Conservation (phyloP, 208 protist genomes). For the Lotmaria passim region DNA sequence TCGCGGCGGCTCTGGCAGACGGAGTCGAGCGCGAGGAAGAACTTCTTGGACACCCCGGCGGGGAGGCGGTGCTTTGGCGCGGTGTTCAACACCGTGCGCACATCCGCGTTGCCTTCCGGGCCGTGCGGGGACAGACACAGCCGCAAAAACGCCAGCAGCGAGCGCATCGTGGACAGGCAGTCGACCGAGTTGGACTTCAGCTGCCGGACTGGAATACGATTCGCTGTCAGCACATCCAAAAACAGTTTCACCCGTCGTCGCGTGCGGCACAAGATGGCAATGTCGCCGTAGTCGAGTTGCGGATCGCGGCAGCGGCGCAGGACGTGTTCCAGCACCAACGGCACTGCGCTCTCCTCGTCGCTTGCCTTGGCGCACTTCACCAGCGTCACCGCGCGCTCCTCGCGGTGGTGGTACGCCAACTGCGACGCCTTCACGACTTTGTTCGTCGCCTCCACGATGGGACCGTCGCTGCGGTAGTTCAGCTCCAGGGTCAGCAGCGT, state of each 20-base stretch:
- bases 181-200: slow-evolving; percentile 42
- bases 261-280: slow-evolving; percentile 87
- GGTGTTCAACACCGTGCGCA: slow-evolving; percentile 53
- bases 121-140: slow-evolving; percentile 59
- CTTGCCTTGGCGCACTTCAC: slow-evolving; percentile 43
- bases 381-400: slow-evolving; percentile 39
- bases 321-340: slow-evolving; percentile 49
- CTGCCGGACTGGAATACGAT: slow-evolving; percentile 61
- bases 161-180: slow-evolving; percentile 40
- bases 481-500: slow-evolving; percentile 48
- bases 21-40: slow-evolving; percentile 55
- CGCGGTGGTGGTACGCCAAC: slow-evolving; percentile 44
- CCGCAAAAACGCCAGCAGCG: slow-evolving; percentile 66
- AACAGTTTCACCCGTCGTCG: slow-evolving; percentile 47
- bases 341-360: slow-evolving; percentile 51
- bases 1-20: slow-evolving; percentile 38
- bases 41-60: slow-evolving; percentile 33
- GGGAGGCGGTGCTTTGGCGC: slow-evolving; percentile 49
- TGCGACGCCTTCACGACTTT: slow-evolving; percentile 49
- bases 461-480: slow-evolving; percentile 84
- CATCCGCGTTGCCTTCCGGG: slow-evolving; percentile 47
- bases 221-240: slow-evolving; percentile 38
- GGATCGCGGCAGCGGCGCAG: slow-evolving; percentile 49
- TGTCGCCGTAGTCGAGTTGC: slow-evolving; percentile 54
- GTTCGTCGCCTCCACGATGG: slow-evolving; percentile 78